Evolutionary conservation across 1,284 basidiomycete genomes (phyloP), one percentile per base, ranked within the genome.

Genomic region (Rhodotorula sp.): DNA sequence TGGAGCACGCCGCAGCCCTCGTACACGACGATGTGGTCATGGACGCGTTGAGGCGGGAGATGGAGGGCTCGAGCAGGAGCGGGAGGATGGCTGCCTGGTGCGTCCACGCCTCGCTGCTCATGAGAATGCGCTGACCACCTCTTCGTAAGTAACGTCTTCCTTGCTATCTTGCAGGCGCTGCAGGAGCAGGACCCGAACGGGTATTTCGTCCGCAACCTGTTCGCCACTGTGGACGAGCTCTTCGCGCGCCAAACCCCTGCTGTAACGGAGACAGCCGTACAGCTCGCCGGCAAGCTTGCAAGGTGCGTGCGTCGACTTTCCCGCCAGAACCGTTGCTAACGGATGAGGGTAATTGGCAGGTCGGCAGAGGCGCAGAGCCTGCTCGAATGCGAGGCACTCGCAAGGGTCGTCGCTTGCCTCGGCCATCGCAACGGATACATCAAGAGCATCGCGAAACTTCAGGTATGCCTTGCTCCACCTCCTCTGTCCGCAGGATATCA

Each of bases 371-470:
- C 73, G 8, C 73, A 72, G 57, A 62, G 70, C 15, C 32, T 65
- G 25, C 66, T 74, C 66, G 73, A 76, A 44, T 70, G 70, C 57
- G 61, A 66, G 36, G 36, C 50, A 4, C 65, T 76, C n/a, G 66
- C 66, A 5, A 58, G 67, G 5, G n/a, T 75, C 10, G 55, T 76
- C 21, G 34, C 46, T 0, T 46, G 51, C 1, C 67, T 75, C 41
- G 75, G 75, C 0, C 64, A 72, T 37, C 59, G 68, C 22, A 76
- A 76, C 60, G 46, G 56, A 12, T 72, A 69, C 53, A 36, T 76
- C 58, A 70, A 71, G 57, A 67, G 62, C 48, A 32, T 53, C 10
- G 71, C 65, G 3, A 73, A 70, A 53, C 62, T 69, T 12, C 68
- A 75, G 50, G 58, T 60, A n/a, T 27, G 29, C 44, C 63, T 66